These are phyloP conservation scores for Tremella mesenterica DNA, from an alignment of 768 basidiomycete genomes.

Conservation along the genomic window DNA sequence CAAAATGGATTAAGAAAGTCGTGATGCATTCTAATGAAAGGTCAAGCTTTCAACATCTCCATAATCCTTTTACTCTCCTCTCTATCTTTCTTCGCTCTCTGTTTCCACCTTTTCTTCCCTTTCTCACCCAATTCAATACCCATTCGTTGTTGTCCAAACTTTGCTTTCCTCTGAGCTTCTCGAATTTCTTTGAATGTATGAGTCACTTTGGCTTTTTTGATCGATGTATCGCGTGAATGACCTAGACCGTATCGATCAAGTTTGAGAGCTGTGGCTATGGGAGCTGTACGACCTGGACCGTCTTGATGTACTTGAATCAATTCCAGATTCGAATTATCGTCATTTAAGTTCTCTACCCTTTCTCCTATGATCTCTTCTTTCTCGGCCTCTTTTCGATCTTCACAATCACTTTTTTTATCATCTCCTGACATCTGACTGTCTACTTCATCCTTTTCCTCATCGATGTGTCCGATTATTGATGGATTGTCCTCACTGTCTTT, in stretches of 20 bases:
- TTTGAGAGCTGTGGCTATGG: conserved; percentile 33
- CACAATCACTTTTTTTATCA: too few relatives aligned
- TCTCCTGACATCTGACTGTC: too few relatives aligned
- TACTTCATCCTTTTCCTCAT: too few relatives aligned
- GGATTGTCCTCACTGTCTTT: too few relatives aligned
- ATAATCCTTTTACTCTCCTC: conserved; percentile 28
- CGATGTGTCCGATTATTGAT: too few relatives aligned
- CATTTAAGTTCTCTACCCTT: too few relatives aligned
- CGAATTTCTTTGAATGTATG: conserved; percentile 28
- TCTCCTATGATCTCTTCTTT: not conserved
- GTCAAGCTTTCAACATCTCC: conserved; percentile 22
- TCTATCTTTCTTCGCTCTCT: conserved; percentile 28
- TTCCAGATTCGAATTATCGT: too few relatives aligned
- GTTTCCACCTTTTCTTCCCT: conserved; percentile 37
- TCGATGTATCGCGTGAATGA: conserved; percentile 9
- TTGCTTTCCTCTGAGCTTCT: conserved; percentile 17
- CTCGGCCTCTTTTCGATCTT: not conserved
- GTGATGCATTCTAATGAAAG: too few relatives aligned
- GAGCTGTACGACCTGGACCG: conserved; percentile 37
- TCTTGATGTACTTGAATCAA: not conserved
- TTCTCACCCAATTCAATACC: conserved; percentile 31
- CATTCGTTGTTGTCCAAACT: conserved; percentile 5
- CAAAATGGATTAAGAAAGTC: too few relatives aligned
- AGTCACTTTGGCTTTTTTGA: conserved; percentile 20
- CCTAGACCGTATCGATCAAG: conserved; percentile 35